phyloP scores from a whole-genome alignment of 1,139 yeast genomes.

The Meyerozyma sp. region DNA sequence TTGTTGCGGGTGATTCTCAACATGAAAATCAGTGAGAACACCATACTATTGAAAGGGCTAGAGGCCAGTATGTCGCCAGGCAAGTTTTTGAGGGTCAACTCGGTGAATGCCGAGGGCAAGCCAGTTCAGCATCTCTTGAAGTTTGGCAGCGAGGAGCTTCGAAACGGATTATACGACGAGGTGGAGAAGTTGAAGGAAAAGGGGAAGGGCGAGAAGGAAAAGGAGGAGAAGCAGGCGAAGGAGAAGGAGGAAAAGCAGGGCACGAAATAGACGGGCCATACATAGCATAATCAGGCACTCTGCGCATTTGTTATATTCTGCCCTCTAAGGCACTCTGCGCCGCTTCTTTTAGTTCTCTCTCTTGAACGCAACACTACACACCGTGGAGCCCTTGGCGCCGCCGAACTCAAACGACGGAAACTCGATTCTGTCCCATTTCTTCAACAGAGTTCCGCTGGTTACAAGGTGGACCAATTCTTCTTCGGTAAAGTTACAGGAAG shows the following conservation, averaged over 20 bases:
- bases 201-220: neutral
- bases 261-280: neutral
- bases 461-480: constrained; percentile 60
- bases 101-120: constrained; percentile 43
- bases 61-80: constrained; percentile 77
- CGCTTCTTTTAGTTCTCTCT: neutral
- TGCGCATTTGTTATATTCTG: neutral
- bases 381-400: constrained; percentile 80
- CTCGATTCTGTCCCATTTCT: constrained; percentile 56
- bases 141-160: constrained; percentile 57
- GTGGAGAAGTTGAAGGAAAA: constrained; percentile 32
- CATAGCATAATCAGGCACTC: neutral
- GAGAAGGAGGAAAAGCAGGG: neutral
- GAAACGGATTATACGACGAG: constrained; percentile 52
- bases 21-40: constrained; percentile 51
- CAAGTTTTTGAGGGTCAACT: constrained; percentile 68
- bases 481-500: constrained; percentile 94
- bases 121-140: constrained; percentile 84
- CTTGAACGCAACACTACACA: constrained; percentile 76
- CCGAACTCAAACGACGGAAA: constrained; percentile 88
- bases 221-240: neutral
- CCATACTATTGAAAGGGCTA: constrained; percentile 71
- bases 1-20: constrained; percentile 79
- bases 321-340: too few relatives aligned
- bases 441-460: constrained; percentile 32